Conservation (phyloP, 169 alveolate species). For the Theileria equi region DNA sequence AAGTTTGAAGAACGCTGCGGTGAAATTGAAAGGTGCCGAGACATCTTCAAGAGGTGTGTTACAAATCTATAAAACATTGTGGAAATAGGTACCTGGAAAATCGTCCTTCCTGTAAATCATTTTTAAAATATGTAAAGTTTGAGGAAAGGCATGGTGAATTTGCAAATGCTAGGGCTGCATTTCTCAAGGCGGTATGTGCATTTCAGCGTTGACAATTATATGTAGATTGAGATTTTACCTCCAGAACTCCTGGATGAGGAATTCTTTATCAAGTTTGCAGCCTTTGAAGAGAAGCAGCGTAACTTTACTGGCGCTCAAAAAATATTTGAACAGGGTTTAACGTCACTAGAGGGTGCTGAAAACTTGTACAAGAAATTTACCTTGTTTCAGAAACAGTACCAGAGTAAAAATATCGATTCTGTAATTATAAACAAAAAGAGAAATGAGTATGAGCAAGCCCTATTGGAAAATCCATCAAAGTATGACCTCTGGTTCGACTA, state of each 20-base stretch:
- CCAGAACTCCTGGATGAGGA: constrained; percentile 87
- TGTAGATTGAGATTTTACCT: constrained; percentile 87
- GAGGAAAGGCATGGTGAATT: constrained; percentile 88
- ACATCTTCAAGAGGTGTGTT: constrained; percentile 78
- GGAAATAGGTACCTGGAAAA: constrained; percentile 82
- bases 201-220: not conserved
- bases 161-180: constrained; percentile 84
- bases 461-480: constrained; percentile 80
- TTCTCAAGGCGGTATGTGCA: constrained; percentile 62
- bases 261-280: constrained; percentile 89
- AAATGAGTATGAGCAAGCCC: constrained; percentile 75
- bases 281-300: constrained; percentile 89
- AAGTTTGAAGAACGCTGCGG: constrained; percentile 97
- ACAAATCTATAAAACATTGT: not conserved
- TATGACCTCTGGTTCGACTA: constrained; percentile 97
- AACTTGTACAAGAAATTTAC: constrained; percentile 84
- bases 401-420: constrained; percentile 86
- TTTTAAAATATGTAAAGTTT: constrained; percentile 92
- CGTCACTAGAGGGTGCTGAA: constrained; percentile 85
- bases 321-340: constrained; percentile 91
- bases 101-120: constrained; percentile 87
- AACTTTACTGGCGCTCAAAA: constrained; percentile 89
- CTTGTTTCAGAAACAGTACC: constrained; percentile 91
- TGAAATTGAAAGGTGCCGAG: constrained; percentile 91
- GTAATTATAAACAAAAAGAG: constrained; percentile 78